Evolutionary conservation across 495 filamentous ascomycete genomes (phyloP).

Genomic region (Extremus antarcticus): DNA sequence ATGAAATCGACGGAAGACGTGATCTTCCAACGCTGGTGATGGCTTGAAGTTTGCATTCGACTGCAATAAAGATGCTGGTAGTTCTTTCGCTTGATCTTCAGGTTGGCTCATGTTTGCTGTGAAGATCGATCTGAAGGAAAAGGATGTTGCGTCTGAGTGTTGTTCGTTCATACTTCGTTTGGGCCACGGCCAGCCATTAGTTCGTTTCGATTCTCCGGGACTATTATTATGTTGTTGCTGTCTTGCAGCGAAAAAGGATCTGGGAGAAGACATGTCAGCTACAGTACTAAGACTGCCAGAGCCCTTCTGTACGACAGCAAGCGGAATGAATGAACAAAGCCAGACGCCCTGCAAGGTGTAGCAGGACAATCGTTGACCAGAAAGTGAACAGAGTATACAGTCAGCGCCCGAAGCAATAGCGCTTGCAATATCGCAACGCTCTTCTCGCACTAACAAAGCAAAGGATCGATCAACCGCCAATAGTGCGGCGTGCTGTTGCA

Average conservation of each 20-base stretch:
- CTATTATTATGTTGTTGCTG: conserved; percentile 3
- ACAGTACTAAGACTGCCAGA: neutral
- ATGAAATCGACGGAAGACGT: conserved; percentile 12
- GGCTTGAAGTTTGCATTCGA: neutral
- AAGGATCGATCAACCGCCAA: too few species aligned
- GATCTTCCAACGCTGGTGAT: conserved; percentile 1
- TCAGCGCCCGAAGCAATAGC: conserved; percentile 11
- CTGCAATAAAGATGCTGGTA: neutral
- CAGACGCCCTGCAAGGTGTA: too few species aligned
- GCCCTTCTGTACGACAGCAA: neutral
- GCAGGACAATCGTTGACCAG: too few species aligned
- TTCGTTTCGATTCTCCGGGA: neutral
- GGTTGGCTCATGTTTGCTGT: conserved; percentile 11
- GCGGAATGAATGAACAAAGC: neutral
- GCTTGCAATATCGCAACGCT: conserved; percentile 5
- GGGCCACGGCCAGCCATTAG: conserved; percentile 8
- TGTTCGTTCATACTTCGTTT: conserved; percentile 13
- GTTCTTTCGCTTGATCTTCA: conserved; percentile 4
- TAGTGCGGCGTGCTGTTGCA: neutral
- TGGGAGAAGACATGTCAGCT: conserved; percentile 14
- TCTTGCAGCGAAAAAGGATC: conserved; percentile 12
- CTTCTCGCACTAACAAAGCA: neutral
- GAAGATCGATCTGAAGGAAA: conserved; percentile 3
- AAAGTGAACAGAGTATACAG: too few species aligned
- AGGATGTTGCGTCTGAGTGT: conserved; percentile 1